Conservation (phyloP, 331 rosid species). For the Arachis monticola region DNA sequence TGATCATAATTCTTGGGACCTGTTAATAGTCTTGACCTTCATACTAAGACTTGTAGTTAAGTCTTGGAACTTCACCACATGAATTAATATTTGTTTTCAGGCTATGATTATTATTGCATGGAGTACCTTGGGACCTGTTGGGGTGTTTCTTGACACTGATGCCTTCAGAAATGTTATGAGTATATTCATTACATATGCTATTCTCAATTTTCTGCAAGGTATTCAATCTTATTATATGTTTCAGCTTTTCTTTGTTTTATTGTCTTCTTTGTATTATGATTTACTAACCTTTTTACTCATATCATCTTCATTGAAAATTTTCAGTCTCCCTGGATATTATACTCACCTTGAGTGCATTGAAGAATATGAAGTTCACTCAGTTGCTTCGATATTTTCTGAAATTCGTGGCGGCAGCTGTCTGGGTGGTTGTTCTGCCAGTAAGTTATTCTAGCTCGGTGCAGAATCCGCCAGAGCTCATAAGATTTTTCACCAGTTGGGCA, state of each 20-base stretch:
- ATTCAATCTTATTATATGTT: constrained; percentile 22
- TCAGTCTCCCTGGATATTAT: constrained; percentile 86
- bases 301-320: constrained; percentile 44
- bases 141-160: constrained; percentile 64
- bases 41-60: constrained; percentile 23
- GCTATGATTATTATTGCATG: constrained; percentile 94
- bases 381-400: constrained; percentile 85
- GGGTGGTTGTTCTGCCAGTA: constrained; percentile 89
- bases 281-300: constrained; percentile 28
- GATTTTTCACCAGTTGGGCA: constrained; percentile 83
- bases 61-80: constrained; percentile 20
- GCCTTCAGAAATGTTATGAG: constrained; percentile 81
- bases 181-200: constrained; percentile 83
- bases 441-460: constrained; percentile 76
- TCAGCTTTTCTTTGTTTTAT: constrained; percentile 23
- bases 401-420: constrained; percentile 77
- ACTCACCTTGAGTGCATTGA: constrained; percentile 83
- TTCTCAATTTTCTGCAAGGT: constrained; percentile 97
- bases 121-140: constrained; percentile 79
- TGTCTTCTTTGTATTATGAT: constrained; percentile 1
- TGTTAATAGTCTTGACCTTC: constrained; percentile 37
- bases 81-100: constrained; percentile 56
- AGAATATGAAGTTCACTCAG: constrained; percentile 85
- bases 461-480: constrained; percentile 78
- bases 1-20: constrained; percentile 40